Conservation (phyloP, 495 filamentous ascomycete species). For the Neurospora sp. region DNA sequence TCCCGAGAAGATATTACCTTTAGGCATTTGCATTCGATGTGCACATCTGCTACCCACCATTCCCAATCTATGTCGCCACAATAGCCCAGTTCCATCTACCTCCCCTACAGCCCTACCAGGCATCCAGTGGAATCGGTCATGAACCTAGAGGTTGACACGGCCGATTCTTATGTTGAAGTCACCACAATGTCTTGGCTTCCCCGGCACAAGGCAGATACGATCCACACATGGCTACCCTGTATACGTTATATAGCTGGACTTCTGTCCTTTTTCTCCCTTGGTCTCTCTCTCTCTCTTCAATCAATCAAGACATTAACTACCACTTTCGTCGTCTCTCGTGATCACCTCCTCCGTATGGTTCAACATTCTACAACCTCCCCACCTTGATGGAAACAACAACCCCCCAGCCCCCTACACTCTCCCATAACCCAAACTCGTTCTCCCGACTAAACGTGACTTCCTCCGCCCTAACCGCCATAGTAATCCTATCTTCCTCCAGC, state of each 20-base stretch:
- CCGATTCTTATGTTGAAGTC: background rate
- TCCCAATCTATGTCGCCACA: background rate
- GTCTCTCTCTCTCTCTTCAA: too few relatives aligned
- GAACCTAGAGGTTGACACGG: background rate
- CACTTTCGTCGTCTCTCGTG: too few relatives aligned
- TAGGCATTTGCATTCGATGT: background rate
- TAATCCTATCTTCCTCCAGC: slow-evolving; percentile 11
- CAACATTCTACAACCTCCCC: background rate
- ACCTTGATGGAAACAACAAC: slow-evolving; percentile 32
- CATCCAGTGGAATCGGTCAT: background rate
- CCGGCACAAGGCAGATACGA: too few relatives aligned
- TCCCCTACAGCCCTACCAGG: background rate
- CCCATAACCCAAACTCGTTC: slow-evolving; percentile 44
- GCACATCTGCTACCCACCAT: background rate
- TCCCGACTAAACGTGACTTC: slow-evolving; percentile 43
- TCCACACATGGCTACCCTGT: too few relatives aligned
- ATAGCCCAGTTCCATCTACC: background rate
- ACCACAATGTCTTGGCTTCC: too few relatives aligned
- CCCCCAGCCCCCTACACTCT: slow-evolving; percentile 39
- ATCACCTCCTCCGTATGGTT: too few relatives aligned
- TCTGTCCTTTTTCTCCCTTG: too few relatives aligned
- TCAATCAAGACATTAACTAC: too few relatives aligned
- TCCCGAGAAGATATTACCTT: background rate
- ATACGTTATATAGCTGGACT: too few relatives aligned
- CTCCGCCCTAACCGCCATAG: slow-evolving; percentile 34